Percentiles rank a stretch among this genome's conserved stretches.
Evolutionary conservation across 2,329 filamentous ascomycete genomes (phyloP).

Genomic region (Aschersonia sp.): DNA sequence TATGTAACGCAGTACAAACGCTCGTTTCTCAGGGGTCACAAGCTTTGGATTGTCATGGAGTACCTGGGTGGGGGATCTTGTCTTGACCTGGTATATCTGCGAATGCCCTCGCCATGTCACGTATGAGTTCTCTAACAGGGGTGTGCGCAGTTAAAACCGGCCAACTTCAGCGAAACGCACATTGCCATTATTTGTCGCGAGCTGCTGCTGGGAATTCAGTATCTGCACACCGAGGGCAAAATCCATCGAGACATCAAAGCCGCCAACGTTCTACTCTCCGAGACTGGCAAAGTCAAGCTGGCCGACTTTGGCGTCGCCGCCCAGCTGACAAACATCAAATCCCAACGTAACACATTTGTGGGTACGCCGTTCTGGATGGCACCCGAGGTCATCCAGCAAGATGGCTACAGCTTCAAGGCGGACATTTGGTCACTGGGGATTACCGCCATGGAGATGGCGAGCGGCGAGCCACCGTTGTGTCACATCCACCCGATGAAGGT

Average conservation of each 20-base stretch:
- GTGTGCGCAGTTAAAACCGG: constrained; percentile 64
- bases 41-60: constrained; percentile 99
- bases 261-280: constrained; percentile 86
- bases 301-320: constrained; percentile 96
- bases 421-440: constrained; percentile 91
- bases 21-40: constrained; percentile 89
- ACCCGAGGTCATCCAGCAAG: constrained; percentile 83
- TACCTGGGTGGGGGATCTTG: constrained; percentile 91
- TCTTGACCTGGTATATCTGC: constrained; percentile 60
- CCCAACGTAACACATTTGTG: constrained; percentile 92
- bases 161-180: constrained; percentile 73
- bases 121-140: not conserved
- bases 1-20: constrained; percentile 94
- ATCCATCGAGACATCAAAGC: constrained; percentile 96
- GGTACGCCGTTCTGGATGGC: constrained; percentile 98
- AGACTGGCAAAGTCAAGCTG: constrained; percentile 81
- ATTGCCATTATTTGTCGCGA: constrained; percentile 92
- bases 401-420: constrained; percentile 71
- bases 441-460: constrained; percentile 77
- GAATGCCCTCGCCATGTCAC: not conserved
- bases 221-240: constrained; percentile 85
- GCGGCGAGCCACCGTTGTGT: constrained; percentile 78
- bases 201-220: constrained; percentile 77
- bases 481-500: constrained; percentile 89
- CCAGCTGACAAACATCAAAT: constrained; percentile 94